phyloP scores from a whole-genome alignment of 805 yeast species.

The Cyberlindnera mycetangii region DNA sequence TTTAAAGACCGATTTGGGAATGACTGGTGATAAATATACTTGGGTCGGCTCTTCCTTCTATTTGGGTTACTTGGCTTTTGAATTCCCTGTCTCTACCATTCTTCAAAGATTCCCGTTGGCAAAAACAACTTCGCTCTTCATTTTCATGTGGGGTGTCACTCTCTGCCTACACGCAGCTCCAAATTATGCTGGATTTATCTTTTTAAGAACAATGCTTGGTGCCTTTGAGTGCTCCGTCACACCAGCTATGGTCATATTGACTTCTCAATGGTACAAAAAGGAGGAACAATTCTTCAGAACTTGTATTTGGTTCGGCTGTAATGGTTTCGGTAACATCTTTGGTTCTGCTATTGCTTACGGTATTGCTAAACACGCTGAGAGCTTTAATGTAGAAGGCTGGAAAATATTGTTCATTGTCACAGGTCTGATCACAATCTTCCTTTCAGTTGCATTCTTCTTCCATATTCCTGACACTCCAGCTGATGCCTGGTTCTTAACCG shows the following conservation, averaged over 20 bases:
- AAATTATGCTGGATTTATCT: constrained; percentile 36
- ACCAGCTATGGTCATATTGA: constrained; percentile 54
- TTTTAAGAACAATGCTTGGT: constrained; percentile 48
- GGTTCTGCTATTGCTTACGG: constrained; percentile 58
- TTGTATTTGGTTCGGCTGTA: constrained; percentile 41
- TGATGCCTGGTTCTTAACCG: constrained; percentile 43
- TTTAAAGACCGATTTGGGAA: constrained; percentile 40
- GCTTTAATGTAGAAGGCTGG: constrained; percentile 52
- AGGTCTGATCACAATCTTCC: constrained; percentile 56
- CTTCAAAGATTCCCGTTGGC: constrained; percentile 58
- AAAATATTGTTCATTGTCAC: constrained; percentile 53
- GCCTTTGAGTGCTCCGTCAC: constrained; percentile 49
- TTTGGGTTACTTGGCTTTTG: constrained; percentile 61
- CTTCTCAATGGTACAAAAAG: constrained; percentile 55
- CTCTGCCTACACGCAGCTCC: constrained; percentile 46
- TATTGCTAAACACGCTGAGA: constrained; percentile 34
- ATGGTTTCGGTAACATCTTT: constrained; percentile 44
- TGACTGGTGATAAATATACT: constrained; percentile 43
- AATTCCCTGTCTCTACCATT: constrained; percentile 42
- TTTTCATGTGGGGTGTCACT: constrained; percentile 58
- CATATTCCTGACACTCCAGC: constrained; percentile 58
- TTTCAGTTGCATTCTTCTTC: constrained; percentile 45
- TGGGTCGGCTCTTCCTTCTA: constrained; percentile 62
- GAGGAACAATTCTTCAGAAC: constrained; percentile 42
- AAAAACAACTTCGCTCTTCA: constrained; percentile 43